Conservation (phyloP, 768 basidiomycete species). For the Mrakia hoshinonis region DNA sequence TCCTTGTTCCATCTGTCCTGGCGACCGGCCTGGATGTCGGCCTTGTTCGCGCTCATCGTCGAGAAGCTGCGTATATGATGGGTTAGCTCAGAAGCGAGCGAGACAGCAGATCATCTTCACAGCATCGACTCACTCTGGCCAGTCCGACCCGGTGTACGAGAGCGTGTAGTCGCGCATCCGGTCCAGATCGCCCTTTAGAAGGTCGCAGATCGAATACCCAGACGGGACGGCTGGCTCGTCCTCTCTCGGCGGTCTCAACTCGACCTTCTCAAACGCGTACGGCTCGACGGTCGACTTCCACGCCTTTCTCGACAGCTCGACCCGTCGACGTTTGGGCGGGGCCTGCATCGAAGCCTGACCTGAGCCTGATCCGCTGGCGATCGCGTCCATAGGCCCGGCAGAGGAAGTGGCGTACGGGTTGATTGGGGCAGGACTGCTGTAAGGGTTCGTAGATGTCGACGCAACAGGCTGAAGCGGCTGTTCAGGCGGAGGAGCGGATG, state of each 20-base stretch:
- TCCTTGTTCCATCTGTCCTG: background rate
- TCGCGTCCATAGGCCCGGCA: background rate
- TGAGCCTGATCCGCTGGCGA: background rate
- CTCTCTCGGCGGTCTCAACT: background rate
- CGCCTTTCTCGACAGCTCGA: background rate
- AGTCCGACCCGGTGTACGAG: background rate
- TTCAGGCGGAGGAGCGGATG: no score
- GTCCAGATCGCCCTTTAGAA: background rate
- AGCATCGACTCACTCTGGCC: background rate
- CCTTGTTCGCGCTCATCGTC: background rate
- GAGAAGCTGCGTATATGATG: background rate
- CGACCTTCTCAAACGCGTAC: background rate
- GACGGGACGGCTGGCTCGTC: background rate
- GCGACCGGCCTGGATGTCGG: constrained; percentile 2
- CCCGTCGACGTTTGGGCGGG: background rate
- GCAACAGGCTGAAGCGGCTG: no score
- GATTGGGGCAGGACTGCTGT: no score
- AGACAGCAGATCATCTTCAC: background rate
- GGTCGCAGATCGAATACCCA: constrained; percentile 5
- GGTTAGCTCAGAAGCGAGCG: background rate
- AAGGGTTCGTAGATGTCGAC: no score
- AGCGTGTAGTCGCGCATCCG: background rate
- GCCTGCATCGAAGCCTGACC: background rate
- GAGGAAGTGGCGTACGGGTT: background rate
- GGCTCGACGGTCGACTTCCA: background rate